Evolutionary conservation across 2,329 filamentous ascomycete species (phyloP).

Genomic region (Paramyrothecium sp.): DNA sequence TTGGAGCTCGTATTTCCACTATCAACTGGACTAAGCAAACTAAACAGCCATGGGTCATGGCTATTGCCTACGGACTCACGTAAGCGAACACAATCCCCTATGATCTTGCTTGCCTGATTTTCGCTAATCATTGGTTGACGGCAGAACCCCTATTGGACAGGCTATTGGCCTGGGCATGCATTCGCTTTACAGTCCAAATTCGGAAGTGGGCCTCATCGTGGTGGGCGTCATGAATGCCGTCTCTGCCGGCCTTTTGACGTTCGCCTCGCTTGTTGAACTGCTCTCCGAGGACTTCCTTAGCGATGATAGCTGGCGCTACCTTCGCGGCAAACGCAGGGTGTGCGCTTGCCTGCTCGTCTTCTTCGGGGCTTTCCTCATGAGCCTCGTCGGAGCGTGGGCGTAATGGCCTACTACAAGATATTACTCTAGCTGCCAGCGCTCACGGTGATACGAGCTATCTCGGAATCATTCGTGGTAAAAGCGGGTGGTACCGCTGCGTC

Average conservation of each 20-base stretch:
- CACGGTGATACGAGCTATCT: not conserved
- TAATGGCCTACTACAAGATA: slow-evolving; percentile 23
- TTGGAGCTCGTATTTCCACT: slow-evolving; percentile 62
- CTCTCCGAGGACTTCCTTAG: slow-evolving; percentile 70
- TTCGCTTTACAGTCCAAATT: slow-evolving; percentile 66
- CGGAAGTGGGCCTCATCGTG: slow-evolving; percentile 64
- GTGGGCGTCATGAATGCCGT: slow-evolving; percentile 75
- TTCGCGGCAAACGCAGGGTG: slow-evolving; percentile 52
- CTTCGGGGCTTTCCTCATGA: slow-evolving; percentile 60
- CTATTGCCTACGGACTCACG: slow-evolving; percentile 55
- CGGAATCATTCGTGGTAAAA: not conserved
- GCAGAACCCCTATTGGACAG: slow-evolving; percentile 69
- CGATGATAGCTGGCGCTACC: slow-evolving; percentile 58
- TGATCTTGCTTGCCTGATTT: no score
- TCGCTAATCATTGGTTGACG: not conserved
- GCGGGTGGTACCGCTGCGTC: not conserved
- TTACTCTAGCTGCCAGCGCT: not conserved
- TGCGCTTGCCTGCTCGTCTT: slow-evolving; percentile 57
- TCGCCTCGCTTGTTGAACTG: slow-evolving; percentile 70
- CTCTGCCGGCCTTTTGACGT: slow-evolving; percentile 68
- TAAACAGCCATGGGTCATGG: slow-evolving; percentile 55
- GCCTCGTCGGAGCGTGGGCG: slow-evolving; percentile 63
- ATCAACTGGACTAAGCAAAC: slow-evolving; percentile 40
- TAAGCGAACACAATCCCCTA: slow-evolving; percentile 27
- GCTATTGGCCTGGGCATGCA: slow-evolving; percentile 70